Evolutionary conservation across 345 rosid genomes (phyloP).

Genomic region (Aegle marmelos): DNA sequence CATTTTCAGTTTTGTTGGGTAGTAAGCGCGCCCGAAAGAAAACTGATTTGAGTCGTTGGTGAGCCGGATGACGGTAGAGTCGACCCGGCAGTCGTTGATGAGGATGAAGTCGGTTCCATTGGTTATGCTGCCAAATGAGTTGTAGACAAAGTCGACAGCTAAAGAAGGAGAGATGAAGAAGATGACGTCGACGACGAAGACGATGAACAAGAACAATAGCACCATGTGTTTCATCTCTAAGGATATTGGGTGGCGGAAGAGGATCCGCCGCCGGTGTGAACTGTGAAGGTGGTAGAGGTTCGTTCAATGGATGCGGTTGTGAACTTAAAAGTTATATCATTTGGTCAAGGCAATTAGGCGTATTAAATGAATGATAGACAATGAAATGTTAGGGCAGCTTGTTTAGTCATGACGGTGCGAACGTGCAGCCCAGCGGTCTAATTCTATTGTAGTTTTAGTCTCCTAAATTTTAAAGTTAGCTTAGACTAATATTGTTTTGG

Average conservation of each 20-base stretch:
- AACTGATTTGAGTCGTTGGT: conserved; percentile 55
- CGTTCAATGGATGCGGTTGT: not conserved
- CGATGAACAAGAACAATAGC: too few relatives aligned
- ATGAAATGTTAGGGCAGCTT: not conserved
- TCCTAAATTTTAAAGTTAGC: not conserved
- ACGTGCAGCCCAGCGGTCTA: not conserved
- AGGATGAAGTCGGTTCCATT: conserved; percentile 51
- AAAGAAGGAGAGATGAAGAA: conserved; percentile 12
- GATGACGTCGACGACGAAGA: conserved; percentile 8
- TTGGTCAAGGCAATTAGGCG: not conserved
- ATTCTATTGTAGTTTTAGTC: too few relatives aligned
- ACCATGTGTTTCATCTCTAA: conserved; percentile 7
- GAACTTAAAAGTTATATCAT: not conserved
- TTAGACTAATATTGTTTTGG: too few relatives aligned
- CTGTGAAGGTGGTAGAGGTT: too few relatives aligned
- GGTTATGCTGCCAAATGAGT: conserved; percentile 46
- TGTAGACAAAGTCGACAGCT: conserved; percentile 57
- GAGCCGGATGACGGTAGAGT: conserved; percentile 55
- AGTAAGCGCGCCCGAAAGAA: conserved; percentile 63
- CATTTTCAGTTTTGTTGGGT: conserved; percentile 49
- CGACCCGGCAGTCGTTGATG: conserved; percentile 54
- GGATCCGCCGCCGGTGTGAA: not conserved
- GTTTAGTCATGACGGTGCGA: not conserved
- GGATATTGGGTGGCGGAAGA: not conserved
- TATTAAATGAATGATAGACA: not conserved